Evolutionary conservation across 2,329 filamentous ascomycete genomes (phyloP).

Genomic region (Paradendryphiella salina): DNA sequence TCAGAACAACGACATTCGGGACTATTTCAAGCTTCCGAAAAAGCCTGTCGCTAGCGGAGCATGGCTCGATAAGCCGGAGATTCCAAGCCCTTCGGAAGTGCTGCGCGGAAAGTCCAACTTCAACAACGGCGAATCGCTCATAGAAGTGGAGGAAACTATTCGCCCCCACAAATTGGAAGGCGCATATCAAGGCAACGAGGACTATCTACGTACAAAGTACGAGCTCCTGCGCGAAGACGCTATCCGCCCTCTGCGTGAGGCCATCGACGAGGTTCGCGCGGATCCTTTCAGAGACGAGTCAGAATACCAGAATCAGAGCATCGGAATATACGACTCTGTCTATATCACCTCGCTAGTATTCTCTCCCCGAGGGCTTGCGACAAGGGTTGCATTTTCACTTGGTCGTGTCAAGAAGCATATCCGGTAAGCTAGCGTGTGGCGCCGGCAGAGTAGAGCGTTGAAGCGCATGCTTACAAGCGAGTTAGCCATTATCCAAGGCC

Average conservation of each 20-base stretch:
- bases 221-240: slow-evolving; percentile 75
- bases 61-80: slow-evolving; percentile 53
- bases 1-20: slow-evolving; percentile 31
- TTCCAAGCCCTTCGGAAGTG: slow-evolving; percentile 61
- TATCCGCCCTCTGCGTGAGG: slow-evolving; percentile 67
- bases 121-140: slow-evolving; percentile 13
- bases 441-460: slow-evolving; percentile 66
- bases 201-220: slow-evolving; percentile 75
- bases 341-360: slow-evolving; percentile 68
- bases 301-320: slow-evolving; percentile 40
- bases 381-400: slow-evolving; percentile 71
- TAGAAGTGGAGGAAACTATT: slow-evolving; percentile 26
- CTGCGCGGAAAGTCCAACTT: slow-evolving; percentile 17
- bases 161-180: slow-evolving; percentile 46
- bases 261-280: slow-evolving; percentile 55
- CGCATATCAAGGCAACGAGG: slow-evolving; percentile 63
- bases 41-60: slow-evolving; percentile 25
- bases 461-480: slow-evolving; percentile 70
- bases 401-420: slow-evolving; percentile 67
- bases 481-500: slow-evolving; percentile 79
- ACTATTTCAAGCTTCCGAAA: slow-evolving; percentile 29
- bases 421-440: slow-evolving; percentile 31
- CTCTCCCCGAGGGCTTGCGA: slow-evolving; percentile 64
- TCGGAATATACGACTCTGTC: slow-evolving; percentile 57
- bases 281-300: slow-evolving; percentile 54